Base-by-base conservation (phyloP, 164 flowering plant genomes). In the Magnolia sinica region DNA sequence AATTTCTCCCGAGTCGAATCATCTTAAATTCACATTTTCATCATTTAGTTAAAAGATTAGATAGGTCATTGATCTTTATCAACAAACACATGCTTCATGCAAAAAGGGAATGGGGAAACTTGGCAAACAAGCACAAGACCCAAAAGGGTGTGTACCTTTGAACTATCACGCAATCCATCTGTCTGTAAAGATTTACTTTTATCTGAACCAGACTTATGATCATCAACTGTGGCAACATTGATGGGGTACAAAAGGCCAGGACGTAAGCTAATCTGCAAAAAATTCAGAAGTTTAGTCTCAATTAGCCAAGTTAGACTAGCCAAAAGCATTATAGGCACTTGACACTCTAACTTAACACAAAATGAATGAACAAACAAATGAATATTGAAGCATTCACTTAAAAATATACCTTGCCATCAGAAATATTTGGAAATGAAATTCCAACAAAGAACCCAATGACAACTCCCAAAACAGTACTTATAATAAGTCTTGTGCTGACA, bases 371-470 rank as follows among this genome's bases (percentile, higher is more conserved):
- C 8, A 65, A 65, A 20, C 9, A 65, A 24, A 64, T 24, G 20
- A 65, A 65, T 65, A 65, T 65, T 22, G 11, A 23, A 65, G 27
- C 29, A 65, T 65, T 65, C 13, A 65, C 6, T 37, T 37, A 37
- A 23, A 24, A 20, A 24, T 23, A 73, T 87, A 93, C 98, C 98
- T 87, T 93, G 29, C 76, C 75, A 64, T 91, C 76, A 64, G 91
- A 87, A 76, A 89, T 82, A 23, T 91, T 85, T 20, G 94, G 97
- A 82, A 92, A 90, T 6, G 98, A 90, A 78, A 88, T 74, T 64
- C 99, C 98, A 74, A 93, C 51, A 78, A 92, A 86, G 82, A 89
- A 92, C 49, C 99, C 99, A 85, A 92, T 84, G 4, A 90, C 79
- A 50, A 92, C 80, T 76, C 98, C 99, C 75, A 94, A 67, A 70